phyloP scores from a whole-genome alignment of 2,329 filamentous ascomycete species.

The Colletotrichum coccodes region DNA sequence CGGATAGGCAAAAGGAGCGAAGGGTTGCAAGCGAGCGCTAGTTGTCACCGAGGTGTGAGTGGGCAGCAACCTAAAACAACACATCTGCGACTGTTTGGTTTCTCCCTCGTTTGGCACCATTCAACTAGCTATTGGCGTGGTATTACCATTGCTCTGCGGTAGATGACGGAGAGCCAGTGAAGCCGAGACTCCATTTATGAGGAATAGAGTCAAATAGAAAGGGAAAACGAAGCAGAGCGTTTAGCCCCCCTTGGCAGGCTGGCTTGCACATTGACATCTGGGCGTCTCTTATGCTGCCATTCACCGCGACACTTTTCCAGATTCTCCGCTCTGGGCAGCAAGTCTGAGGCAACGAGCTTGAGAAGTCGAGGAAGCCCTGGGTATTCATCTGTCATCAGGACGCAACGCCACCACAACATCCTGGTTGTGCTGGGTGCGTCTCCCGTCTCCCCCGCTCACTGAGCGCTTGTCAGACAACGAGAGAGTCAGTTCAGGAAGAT shows the following conservation, averaged over 20 bases:
- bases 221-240: conserved; percentile 8
- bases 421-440: conserved; percentile 5
- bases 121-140: background rate
- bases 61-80: conserved; percentile 16
- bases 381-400: conserved; percentile 22
- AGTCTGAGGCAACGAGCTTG: background rate
- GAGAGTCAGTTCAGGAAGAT: conserved; percentile 20
- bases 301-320: background rate
- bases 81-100: conserved; percentile 9
- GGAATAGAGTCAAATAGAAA: conserved; percentile 15
- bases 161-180: conserved; percentile 9
- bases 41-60: conserved; percentile 1
- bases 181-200: conserved; percentile 9
- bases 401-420: conserved; percentile 26
- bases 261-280: background rate
- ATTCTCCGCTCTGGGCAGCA: conserved; percentile 23
- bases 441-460: background rate
- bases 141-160: background rate
- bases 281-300: background rate
- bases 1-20: background rate
- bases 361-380: conserved; percentile 17
- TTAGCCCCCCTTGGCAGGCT: background rate
- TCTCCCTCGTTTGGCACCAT: conserved; percentile 29
- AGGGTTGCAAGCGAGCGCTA: background rate
- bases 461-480: conserved; percentile 3